Evolutionary conservation across 2,329 filamentous ascomycete species (phyloP), one percentile per base, ranked within the genome.

Genomic region (Penicillium hesseltinei): DNA sequence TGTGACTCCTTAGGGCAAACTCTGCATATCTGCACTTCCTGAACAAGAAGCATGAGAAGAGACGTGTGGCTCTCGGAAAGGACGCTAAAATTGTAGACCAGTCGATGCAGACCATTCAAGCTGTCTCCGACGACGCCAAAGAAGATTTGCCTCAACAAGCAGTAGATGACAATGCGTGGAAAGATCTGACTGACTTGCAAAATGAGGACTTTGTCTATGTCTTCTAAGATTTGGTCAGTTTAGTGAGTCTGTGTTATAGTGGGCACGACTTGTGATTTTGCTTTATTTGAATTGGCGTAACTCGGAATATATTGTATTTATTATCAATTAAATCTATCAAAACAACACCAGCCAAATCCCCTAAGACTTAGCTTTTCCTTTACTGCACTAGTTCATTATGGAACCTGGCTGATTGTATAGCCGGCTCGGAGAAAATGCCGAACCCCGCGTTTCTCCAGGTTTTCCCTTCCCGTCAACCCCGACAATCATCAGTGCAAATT

Each of bases 191-290:
- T 17, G 84, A 87, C 67, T 70, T 83, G 64, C 75, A 82, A 71
- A 87, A 87, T 60, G 84, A 87, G 65, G 84, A 87, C 59, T 88
- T 88, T 64, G 77, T 87, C 7, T 88, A 84, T 70, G 78, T 87
- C 3, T 84, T 77, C 50, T 81, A 67, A 61, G 40, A 45, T 13
- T 17, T 45, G 33, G 11, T 9, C 1, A 15, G 25, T 23, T 21
- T 35, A 51, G 23, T 17, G 7, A 43, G 17, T 46, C 3, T n/a
- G 17, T 38, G 25, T 19, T 43, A 6, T 56, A 17, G 36, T 45
- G 5, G 4, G 3, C 11, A 19, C n/a, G n/a, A 9, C 11, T 31
- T 15, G 1, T 45, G n/a, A 9, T 31, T 31, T 19, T 19, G n/a
- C 2, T 15, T 31, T 45, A 9, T 29, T 44, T 19, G 25, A 21